Evolutionary conservation across 179 eudicot genomes (phyloP).

Genomic region (Beta macrorhiza): DNA sequence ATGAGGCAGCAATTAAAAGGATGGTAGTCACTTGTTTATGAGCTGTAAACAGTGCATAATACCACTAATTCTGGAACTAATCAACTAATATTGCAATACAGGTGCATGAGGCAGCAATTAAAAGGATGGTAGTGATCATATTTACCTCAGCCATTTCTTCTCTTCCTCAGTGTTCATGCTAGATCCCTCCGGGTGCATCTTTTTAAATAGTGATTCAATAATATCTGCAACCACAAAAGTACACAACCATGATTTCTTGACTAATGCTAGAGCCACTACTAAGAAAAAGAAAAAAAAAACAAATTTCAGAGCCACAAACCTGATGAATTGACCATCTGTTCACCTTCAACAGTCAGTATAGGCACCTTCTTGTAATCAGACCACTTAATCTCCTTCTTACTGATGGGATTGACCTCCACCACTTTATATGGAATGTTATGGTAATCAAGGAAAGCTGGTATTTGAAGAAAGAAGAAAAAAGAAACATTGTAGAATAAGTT

Average conservation of each 20-base stretch:
- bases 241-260: not conserved
- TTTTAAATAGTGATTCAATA: slow-evolving; percentile 51
- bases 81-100: not conserved
- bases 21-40: not conserved
- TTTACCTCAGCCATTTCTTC: slow-evolving; percentile 80
- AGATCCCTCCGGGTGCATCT: slow-evolving; percentile 47
- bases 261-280: not conserved
- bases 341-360: slow-evolving; percentile 83
- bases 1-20: not conserved
- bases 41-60: not conserved
- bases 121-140: slow-evolving; percentile 5
- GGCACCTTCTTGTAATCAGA: slow-evolving; percentile 98
- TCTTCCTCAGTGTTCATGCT: slow-evolving; percentile 55
- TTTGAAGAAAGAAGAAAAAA: slow-evolving; percentile 3
- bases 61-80: slow-evolving; percentile 2
- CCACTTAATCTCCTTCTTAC: slow-evolving; percentile 97
- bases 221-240: slow-evolving; percentile 52
- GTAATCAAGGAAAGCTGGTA: slow-evolving; percentile 91
- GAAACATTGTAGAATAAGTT: slow-evolving; percentile 1
- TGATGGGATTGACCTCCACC: slow-evolving; percentile 96
- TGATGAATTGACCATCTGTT: slow-evolving; percentile 86
- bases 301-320: slow-evolving; percentile 39
- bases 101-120: not conserved
- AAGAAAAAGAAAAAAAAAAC: not conserved
- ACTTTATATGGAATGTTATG: slow-evolving; percentile 82